Base-by-base conservation (phyloP, 1,139 yeast genomes). In the Hemisphaericaspora xylanilytica region DNA sequence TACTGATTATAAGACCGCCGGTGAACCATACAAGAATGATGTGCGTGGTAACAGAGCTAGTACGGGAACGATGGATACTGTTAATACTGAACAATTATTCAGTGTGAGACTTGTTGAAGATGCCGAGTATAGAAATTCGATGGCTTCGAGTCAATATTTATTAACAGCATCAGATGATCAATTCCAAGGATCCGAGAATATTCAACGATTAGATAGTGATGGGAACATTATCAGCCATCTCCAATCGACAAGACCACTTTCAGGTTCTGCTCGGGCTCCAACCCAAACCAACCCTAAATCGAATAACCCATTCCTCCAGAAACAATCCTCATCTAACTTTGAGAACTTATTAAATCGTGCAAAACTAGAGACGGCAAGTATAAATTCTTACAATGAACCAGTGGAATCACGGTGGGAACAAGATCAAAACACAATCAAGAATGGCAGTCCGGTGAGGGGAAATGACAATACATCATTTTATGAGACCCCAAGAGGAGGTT, bases 61-160 rank as follows among this genome's bases (percentile, higher is more conserved):
- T 14, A 70, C 79, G 43, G 78, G 76, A 25, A 85, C 96, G 0
- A 55, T 85, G 47, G 90, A 92, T 26, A 88, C 96, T 0, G 92
- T 89, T 20, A 82, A 92, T 35, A 86, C 96, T 0, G 89, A 83
- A 41, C 94, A 88, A 58, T 70, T 89, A 34, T 75, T 88, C 53
- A 84, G 89, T 8, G 88, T 92, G 28, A 75, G 90, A 52, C 66
- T 87, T 36, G 90, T 87, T 17, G 85, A 81, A 16, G 84, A 80
- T 49, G 51, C 71, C 16, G 63, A 67, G 5, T 47, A 59, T 36
- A 60, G 79, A 52, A 71, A 70, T 41, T 61, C 71, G 2, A 51
- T 52, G 24, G 52, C 51, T 10, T 60, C 65, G n/a, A 57, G 56
- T 11, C 58, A 55, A 37, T 60, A 59, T 39, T 45, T 63, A 25